Percentiles rank a stretch among this genome's conserved stretches.
Evolutionary conservation across 1,284 basidiomycete genomes (phyloP).

Genomic region (Pseudozyma pruni): DNA sequence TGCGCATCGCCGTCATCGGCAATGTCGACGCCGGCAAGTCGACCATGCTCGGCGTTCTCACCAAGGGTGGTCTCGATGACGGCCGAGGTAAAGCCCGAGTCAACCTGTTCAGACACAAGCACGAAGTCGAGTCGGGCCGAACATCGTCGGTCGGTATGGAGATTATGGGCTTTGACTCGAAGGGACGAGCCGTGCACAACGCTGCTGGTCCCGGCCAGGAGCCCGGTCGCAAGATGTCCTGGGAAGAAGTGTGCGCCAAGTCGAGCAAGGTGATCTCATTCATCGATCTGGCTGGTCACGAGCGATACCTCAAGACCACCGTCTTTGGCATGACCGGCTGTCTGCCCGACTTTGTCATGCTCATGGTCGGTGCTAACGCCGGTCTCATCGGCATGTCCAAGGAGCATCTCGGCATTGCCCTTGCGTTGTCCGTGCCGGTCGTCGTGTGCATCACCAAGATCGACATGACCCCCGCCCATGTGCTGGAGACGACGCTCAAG

Average conservation of each 20-base stretch:
- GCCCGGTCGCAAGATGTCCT: slow-evolving; percentile 69
- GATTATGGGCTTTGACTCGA: slow-evolving; percentile 71
- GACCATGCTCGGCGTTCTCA: slow-evolving; percentile 84
- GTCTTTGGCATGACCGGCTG: slow-evolving; percentile 93
- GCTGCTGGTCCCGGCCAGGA: slow-evolving; percentile 39
- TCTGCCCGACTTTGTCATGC: slow-evolving; percentile 91
- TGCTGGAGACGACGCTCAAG: slow-evolving; percentile 87
- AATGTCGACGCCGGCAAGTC: slow-evolving; percentile 89
- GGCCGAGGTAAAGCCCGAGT: slow-evolving; percentile 92
- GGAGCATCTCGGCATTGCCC: slow-evolving; percentile 87
- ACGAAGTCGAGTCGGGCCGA: slow-evolving; percentile 93
- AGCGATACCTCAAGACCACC: slow-evolving; percentile 79
- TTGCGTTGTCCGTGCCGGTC: slow-evolving; percentile 92
- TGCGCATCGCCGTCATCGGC: slow-evolving; percentile 92
- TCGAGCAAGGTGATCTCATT: slow-evolving; percentile 95
- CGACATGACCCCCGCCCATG: slow-evolving; percentile 95
- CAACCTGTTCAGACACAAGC: slow-evolving; percentile 93
- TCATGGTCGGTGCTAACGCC: slow-evolving; percentile 96
- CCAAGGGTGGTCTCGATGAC: slow-evolving; percentile 86
- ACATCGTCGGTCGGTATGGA: slow-evolving; percentile 97
- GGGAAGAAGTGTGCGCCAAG: slow-evolving; percentile 93
- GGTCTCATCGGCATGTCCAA: slow-evolving; percentile 96
- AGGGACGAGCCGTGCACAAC: slow-evolving; percentile 51
- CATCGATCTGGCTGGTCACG: slow-evolving; percentile 71
- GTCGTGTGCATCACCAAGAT: slow-evolving; percentile 97